Percentiles rank a stretch among this genome's conserved stretches.
phyloP scores from a whole-genome alignment of 2,329 filamentous ascomycete species.

The Pseudophaeomoniella oleicola region DNA sequence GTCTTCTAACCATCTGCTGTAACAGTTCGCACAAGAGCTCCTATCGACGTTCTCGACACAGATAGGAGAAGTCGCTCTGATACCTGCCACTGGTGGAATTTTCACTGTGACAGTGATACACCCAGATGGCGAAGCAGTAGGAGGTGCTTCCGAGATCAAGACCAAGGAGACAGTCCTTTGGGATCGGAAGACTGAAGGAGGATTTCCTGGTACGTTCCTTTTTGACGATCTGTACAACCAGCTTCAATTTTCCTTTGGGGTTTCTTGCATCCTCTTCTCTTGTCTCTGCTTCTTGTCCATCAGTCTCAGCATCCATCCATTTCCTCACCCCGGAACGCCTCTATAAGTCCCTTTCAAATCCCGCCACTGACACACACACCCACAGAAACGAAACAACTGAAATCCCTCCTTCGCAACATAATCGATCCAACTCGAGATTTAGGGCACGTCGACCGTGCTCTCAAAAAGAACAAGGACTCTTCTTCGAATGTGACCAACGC shows the following conservation, averaged over 20 bases:
- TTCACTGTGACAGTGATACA: conserved; percentile 58
- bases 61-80: conserved; percentile 75
- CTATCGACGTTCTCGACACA: conserved; percentile 78
- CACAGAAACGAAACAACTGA: conserved; percentile 72
- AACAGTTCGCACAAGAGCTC: conserved; percentile 78
- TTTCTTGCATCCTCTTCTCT: no score
- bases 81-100: conserved; percentile 70
- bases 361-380: no score
- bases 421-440: conserved; percentile 65
- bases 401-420: conserved; percentile 67
- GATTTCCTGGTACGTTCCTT: conserved; percentile 60
- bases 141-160: conserved; percentile 8
- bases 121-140: conserved; percentile 8
- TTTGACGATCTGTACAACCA: no score
- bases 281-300: conserved; percentile 2
- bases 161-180: conserved; percentile 50
- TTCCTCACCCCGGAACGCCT: background rate
- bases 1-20: no score
- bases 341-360: no score
- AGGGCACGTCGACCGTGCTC: conserved; percentile 60
- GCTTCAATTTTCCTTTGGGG: no score
- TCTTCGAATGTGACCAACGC: no score
- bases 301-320: background rate
- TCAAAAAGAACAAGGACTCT: conserved; percentile 14
- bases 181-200: conserved; percentile 75